Evolutionary conservation across 495 filamentous ascomycete genomes (phyloP).

Genomic region (Lasiosphaeris hirsuta): DNA sequence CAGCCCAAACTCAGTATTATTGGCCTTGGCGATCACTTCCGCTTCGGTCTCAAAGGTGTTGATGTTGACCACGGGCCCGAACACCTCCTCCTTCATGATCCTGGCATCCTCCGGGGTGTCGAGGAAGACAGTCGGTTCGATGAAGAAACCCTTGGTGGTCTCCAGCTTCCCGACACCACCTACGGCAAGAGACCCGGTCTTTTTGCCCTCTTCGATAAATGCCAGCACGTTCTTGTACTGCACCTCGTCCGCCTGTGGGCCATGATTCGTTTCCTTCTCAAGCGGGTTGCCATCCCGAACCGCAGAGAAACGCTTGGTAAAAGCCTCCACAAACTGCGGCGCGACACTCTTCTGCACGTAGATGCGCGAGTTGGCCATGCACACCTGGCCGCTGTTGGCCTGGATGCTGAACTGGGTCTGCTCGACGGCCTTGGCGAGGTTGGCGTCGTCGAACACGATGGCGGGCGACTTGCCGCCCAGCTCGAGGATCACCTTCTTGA

Average conservation of each 20-base stretch:
- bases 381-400: conserved; percentile 71
- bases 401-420: conserved; percentile 70
- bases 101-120: conserved; percentile 62
- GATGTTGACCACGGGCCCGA: conserved; percentile 71
- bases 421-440: conserved; percentile 66
- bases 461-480: conserved; percentile 76
- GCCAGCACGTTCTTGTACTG: conserved; percentile 34
- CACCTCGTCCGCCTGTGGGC: conserved; percentile 49
- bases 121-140: conserved; percentile 70
- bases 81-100: conserved; percentile 51
- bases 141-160: conserved; percentile 41
- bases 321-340: conserved; percentile 52
- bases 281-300: conserved; percentile 61
- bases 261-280: conserved; percentile 61
- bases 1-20: conserved; percentile 69
- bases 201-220: conserved; percentile 37
- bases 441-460: conserved; percentile 67
- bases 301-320: conserved; percentile 56
- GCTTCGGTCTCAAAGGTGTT: conserved; percentile 62
- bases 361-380: conserved; percentile 73
- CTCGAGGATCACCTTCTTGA: conserved; percentile 81
- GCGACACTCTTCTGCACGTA: conserved; percentile 64
- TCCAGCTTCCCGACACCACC: conserved; percentile 28
- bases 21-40: conserved; percentile 66
- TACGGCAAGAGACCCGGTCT: conserved; percentile 25